Evolutionary conservation across 1,284 basidiomycete genomes (phyloP).

Genomic region (Chalciporus sp.): DNA sequence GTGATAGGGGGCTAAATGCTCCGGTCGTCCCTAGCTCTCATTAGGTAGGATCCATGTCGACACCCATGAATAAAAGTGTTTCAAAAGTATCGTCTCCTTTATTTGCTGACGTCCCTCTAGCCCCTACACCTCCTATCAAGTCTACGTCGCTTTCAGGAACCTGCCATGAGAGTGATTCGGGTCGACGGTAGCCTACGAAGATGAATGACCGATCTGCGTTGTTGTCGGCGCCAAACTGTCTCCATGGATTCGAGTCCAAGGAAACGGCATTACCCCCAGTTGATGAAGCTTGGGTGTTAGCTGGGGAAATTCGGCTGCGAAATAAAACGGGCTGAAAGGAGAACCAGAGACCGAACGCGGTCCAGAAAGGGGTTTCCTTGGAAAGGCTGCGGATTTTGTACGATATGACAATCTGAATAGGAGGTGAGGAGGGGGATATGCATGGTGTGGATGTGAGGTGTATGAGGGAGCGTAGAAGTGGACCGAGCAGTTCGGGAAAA

Average conservation of each 20-base stretch:
- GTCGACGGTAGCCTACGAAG: slow-evolving; percentile 59
- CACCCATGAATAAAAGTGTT: slow-evolving; percentile 59
- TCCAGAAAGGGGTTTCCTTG: slow-evolving; percentile 83
- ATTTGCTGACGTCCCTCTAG: slow-evolving; percentile 40
- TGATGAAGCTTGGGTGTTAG: neutral
- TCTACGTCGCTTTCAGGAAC: slow-evolving; percentile 56
- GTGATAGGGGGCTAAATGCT: no score
- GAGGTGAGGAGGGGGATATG: slow-evolving; percentile 3
- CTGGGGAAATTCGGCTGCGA: slow-evolving; percentile 10
- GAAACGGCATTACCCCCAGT: slow-evolving; percentile 10
- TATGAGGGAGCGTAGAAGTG: slow-evolving; percentile 68
- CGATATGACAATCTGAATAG: slow-evolving; percentile 53
- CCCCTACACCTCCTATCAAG: slow-evolving; percentile 58
- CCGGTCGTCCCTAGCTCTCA: neutral
- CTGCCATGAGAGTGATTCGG: slow-evolving; percentile 56
- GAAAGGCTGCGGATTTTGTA: slow-evolving; percentile 79
- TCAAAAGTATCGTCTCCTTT: slow-evolving; percentile 73
- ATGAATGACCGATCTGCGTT: slow-evolving; percentile 55
- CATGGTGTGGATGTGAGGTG: slow-evolving; percentile 62
- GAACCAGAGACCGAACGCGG: slow-evolving; percentile 83
- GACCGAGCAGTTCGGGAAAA: slow-evolving; percentile 72
- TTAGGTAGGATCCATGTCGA: slow-evolving; percentile 33
- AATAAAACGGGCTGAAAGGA: slow-evolving; percentile 62
- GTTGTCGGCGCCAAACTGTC: slow-evolving; percentile 39
- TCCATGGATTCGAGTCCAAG: slow-evolving; percentile 34